Conservation (phyloP, 2,329 filamentous ascomycete species). For the Mariannaea elegans region DNA sequence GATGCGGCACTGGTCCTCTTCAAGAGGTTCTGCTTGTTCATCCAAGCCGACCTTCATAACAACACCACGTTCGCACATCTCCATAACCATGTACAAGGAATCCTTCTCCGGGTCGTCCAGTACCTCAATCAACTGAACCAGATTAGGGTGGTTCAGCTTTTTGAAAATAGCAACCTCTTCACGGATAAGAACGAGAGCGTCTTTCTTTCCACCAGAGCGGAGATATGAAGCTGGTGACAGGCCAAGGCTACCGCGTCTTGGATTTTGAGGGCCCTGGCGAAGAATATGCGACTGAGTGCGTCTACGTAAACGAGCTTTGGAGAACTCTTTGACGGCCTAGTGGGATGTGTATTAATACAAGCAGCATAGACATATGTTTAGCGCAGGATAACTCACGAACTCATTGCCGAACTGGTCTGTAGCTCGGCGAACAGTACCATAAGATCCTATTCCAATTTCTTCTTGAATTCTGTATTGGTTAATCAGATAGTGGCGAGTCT, state of each 20-base stretch:
- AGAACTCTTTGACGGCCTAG: conserved; percentile 97
- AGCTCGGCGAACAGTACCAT: conserved; percentile 90
- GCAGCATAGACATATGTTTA: too few species aligned
- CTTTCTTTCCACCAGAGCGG: conserved; percentile 66
- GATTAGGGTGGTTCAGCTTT: conserved; percentile 92
- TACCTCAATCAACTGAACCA: conserved; percentile 94
- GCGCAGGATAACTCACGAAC: conserved; percentile 72
- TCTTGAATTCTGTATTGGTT: conserved; percentile 94
- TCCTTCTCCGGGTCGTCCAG: conserved; percentile 95
- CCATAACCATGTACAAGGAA: conserved; percentile 97
- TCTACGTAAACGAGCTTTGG: conserved; percentile 88
- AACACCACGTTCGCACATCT: conserved; percentile 98
- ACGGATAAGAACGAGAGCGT: conserved; percentile 85
- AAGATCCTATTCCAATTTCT: conserved; percentile 96
- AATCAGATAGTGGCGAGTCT: conserved; percentile 85
- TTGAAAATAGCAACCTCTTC: conserved; percentile 99
- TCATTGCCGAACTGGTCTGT: conserved; percentile 90
- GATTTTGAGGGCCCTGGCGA: conserved; percentile 55
- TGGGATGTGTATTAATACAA: conserved; percentile 28
- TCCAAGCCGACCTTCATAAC: conserved; percentile 94
- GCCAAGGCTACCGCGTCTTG: conserved; percentile 42
- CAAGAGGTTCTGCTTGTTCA: conserved; percentile 84
- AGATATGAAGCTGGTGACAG: conserved; percentile 38
- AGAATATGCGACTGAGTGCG: conserved; percentile 90
- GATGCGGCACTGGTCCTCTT: conserved; percentile 80